Base-by-base conservation (phyloP, 148 eudicot genomes). In the Heliamphora exappendiculata region DNA sequence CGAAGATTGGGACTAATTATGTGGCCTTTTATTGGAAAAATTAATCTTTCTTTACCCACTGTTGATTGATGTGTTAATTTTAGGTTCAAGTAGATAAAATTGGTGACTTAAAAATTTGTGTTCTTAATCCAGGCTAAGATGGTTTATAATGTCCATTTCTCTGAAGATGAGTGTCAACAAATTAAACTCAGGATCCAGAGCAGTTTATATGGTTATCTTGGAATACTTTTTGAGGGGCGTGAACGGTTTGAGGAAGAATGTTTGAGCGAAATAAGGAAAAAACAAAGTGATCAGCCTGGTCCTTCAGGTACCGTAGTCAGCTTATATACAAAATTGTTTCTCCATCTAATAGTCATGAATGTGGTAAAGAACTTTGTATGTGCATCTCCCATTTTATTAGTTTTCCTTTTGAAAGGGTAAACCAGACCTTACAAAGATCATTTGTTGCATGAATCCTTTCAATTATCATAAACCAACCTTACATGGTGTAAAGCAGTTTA, bases 141-240 rank as follows among this genome's bases (percentile, higher is more conserved):
- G 86, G 66, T 88, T 20, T 91, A 90, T 41, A 81, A 85, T 36
- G 81, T 80, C 75, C 91, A 88, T 59, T 92, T 92, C 87, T 85
- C 92, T 10, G 87, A 83, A 34, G 93, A 90, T 50, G 98, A 94
- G 78, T 88, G 82, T 29, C 79, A 88, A 76, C 74, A 73, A 49
- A 84, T 94, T 62, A 94, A 89, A 84, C 79, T 54, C 75, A 76
- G 84, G 88, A 94, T 94, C 62, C 97, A 89, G 76, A 81, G 88
- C 70, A 88, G 81, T 75, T 75, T 94, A 50, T 94, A 90, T 74
- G 53, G 81, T 49, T 90, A 90, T 81, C 83, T 92, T 81, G 88
- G 84, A 13, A 87, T 87, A 79, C 74, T 94, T 72, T 93, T 94
- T 34, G 98, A 90, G 82, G 89, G 81, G 16, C 97, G 87, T 54